These are phyloP conservation scores for Suillus spraguei DNA, from an alignment of 768 basidiomycete genomes.

Conservation along the genomic window DNA sequence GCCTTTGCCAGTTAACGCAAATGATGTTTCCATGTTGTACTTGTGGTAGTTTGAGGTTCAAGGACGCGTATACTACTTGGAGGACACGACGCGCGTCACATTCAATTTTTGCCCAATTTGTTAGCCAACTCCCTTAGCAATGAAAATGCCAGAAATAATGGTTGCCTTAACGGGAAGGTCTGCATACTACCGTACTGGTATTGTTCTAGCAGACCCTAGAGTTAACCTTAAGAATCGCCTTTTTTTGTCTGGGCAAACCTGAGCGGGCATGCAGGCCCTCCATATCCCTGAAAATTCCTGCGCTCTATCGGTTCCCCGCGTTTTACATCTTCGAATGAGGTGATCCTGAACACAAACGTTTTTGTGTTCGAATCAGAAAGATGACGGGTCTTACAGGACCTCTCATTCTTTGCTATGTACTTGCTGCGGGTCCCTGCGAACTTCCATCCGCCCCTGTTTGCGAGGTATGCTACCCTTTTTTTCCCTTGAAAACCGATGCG, in stretches of 20 bases:
- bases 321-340: background rate
- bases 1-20: constrained; percentile 89
- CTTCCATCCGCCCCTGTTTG: background rate
- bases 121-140: constrained; percentile 12
- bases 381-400: background rate
- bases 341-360: background rate
- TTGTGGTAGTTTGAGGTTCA: constrained; percentile 16
- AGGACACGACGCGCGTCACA: constrained; percentile 32
- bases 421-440: background rate
- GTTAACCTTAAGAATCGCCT: background rate
- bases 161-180: background rate
- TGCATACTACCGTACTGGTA: too few relatives aligned
- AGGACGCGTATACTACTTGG: constrained; percentile 22
- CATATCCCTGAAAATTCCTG: background rate
- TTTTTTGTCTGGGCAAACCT: background rate
- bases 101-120: constrained; percentile 20
- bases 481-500: background rate
- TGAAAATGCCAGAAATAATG: constrained; percentile 6
- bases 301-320: background rate
- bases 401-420: background rate
- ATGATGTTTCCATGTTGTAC: constrained; percentile 81
- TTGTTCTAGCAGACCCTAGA: background rate
- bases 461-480: background rate
- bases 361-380: background rate
- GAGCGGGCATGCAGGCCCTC: background rate